A percentile compares a stretch with the other conserved stretches of the same genome.
phyloP scores from a whole-genome alignment of 176 grass and related monocot species.

The Phragmites australis region DNA sequence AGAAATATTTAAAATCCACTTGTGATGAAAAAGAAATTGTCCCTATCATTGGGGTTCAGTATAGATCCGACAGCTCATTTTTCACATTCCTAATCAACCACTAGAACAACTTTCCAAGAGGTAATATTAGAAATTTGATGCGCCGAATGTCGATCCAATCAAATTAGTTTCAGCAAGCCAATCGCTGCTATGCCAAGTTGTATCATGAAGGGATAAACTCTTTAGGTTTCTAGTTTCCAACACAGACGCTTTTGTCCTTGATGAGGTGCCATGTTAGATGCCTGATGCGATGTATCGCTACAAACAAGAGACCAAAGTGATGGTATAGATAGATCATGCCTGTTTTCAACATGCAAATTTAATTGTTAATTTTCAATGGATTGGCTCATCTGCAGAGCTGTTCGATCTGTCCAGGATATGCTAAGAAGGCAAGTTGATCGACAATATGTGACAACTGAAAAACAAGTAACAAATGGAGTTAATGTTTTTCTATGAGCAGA shows the following conservation, averaged over 20 bases:
- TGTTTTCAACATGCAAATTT: not conserved
- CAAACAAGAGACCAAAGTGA: not conserved
- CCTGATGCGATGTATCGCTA: not conserved
- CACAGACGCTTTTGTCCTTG: not conserved
- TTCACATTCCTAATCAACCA: conserved; percentile 3
- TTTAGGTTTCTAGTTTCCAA: not conserved
- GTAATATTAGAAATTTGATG: not conserved
- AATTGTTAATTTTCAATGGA: not conserved
- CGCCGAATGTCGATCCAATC: not conserved
- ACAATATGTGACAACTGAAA: not conserved
- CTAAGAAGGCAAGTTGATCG: not conserved
- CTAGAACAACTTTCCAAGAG: not conserved
- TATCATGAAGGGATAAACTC: not conserved
- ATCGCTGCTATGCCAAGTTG: not conserved
- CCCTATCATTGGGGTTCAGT: not conserved
- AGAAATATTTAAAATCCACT: not conserved
- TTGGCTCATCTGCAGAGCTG: not conserved
- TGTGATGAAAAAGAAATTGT: not conserved
- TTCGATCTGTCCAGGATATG: not conserved
- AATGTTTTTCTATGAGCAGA: not conserved
- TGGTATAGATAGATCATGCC: not conserved
- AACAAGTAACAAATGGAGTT: too few relatives aligned
- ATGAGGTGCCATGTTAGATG: not conserved
- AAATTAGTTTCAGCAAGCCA: not conserved
- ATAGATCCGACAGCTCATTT: conserved; percentile 7